phyloP scores from a whole-genome alignment of 2,329 filamentous ascomycete species.

The Phoma sp. region DNA sequence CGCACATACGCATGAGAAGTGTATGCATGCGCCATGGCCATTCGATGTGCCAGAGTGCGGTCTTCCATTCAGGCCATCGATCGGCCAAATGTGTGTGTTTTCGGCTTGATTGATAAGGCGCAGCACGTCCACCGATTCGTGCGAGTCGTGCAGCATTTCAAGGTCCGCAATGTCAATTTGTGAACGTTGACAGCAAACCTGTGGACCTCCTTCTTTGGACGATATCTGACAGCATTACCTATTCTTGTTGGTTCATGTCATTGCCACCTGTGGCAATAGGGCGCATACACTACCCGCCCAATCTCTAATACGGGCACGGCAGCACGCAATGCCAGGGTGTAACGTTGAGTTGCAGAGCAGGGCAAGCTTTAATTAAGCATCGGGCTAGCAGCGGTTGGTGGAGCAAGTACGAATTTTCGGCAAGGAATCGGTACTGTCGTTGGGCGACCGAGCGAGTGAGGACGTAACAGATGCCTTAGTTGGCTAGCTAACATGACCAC shows the following conservation, averaged over 20 bases:
- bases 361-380: slow-evolving; percentile 12
- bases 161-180: background rate
- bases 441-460: slow-evolving; percentile 6
- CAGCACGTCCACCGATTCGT: background rate
- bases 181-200: background rate
- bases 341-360: slow-evolving; percentile 1
- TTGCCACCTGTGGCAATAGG: background rate
- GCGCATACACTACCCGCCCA: background rate
- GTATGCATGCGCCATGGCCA: no score
- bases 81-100: background rate
- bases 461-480: slow-evolving; percentile 11
- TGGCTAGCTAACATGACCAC: slow-evolving; percentile 5
- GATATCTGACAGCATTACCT: background rate
- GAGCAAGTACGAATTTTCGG: background rate
- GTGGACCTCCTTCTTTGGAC: background rate
- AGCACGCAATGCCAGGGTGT: background rate
- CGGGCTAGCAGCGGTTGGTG: slow-evolving; percentile 10
- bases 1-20: background rate
- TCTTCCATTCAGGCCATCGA: background rate
- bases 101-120: background rate
- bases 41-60: background rate
- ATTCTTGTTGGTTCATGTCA: background rate
- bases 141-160: background rate
- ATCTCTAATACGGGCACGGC: background rate
- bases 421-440: slow-evolving; percentile 3